phyloP scores from a whole-genome alignment of 73 alveolate species.

The Paramecium sonneborni region DNA sequence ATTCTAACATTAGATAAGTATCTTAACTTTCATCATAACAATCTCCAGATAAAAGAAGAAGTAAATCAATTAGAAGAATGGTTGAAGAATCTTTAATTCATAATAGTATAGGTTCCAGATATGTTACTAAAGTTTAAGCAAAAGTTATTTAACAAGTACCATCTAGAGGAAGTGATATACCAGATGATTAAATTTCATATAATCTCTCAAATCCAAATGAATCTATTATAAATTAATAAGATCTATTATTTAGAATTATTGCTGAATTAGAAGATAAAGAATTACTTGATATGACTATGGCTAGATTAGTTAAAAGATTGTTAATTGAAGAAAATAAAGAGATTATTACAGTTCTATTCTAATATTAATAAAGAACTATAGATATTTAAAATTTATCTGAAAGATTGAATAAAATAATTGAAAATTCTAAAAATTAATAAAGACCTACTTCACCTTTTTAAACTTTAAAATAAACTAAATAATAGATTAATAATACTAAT shows the following conservation, averaged over 20 bases:
- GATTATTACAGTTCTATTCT: not conserved
- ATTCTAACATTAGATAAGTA: not conserved
- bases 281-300: not conserved
- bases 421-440: not conserved
- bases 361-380: not conserved
- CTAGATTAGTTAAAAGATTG: constrained; percentile 11
- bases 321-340: constrained; percentile 39
- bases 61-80: constrained; percentile 7
- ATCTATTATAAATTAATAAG: not conserved
- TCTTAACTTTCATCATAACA: constrained; percentile 1
- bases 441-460: constrained; percentile 49
- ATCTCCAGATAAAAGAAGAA: not conserved
- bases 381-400: not conserved
- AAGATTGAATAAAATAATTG: not conserved
- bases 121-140: constrained; percentile 5
- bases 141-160: not conserved
- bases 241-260: not conserved
- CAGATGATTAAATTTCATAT: not conserved
- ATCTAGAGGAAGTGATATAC: not conserved
- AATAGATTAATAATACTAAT: not conserved
- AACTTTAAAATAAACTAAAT: not conserved
- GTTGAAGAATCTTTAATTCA: constrained; percentile 27
- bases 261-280: constrained; percentile 39
- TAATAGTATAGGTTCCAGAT: not conserved
- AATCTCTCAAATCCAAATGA: not conserved